A percentile compares a stretch with the other conserved stretches of the same genome.
Conservation (phyloP, 2,329 filamentous ascomycete genomes). For the Xylaria sp. region DNA sequence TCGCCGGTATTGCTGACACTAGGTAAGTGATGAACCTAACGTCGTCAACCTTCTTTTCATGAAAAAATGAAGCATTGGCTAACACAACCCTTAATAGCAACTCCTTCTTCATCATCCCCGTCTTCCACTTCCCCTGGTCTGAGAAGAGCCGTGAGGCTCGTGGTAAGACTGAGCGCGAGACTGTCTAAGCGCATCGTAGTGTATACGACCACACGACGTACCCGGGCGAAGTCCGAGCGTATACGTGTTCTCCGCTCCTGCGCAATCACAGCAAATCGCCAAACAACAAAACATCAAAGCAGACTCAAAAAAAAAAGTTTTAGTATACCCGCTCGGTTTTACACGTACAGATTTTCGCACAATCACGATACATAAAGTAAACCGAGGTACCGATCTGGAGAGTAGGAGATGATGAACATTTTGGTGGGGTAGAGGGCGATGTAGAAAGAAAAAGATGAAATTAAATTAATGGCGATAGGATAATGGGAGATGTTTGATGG, state of each 20-base stretch:
- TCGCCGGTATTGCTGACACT: conserved; percentile 82
- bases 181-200: conserved; percentile 41
- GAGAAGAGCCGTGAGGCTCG: conserved; percentile 75
- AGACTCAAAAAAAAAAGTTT: not conserved
- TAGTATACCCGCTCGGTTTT: conserved; percentile 16
- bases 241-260: not conserved
- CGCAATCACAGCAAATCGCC: not conserved
- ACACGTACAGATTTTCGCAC: conserved; percentile 9
- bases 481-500: not conserved
- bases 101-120: conserved; percentile 90
- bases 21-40: conserved; percentile 57
- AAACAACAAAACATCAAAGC: no score
- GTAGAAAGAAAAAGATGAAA: not conserved
- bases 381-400: not conserved
- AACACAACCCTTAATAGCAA: conserved; percentile 64
- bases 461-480: not conserved
- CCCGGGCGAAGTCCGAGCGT: not conserved
- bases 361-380: conserved; percentile 18
- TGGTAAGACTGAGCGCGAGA: conserved; percentile 60
- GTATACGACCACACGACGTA: not conserved
- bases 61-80: conserved; percentile 3
- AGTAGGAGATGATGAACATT: conserved; percentile 4
- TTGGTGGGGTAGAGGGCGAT: not conserved
- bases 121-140: conserved; percentile 95
- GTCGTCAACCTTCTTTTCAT: not conserved